Evolutionary conservation across 257 asterid species (phyloP), one percentile per base, ranked within the genome.

Genomic region (Pogostemon cablin): DNA sequence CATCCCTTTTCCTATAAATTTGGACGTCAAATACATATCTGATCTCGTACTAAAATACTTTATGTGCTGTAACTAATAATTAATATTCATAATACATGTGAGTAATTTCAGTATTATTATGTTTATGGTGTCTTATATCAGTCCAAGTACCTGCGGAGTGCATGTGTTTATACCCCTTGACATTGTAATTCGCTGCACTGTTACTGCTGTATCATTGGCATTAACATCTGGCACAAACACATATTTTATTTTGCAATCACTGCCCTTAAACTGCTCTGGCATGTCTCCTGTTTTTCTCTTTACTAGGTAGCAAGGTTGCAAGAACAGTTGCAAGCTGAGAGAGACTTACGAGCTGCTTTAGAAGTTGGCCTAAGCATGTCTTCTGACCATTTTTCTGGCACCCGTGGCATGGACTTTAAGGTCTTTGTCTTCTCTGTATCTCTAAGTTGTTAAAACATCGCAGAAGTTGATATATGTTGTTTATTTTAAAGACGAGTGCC

Each of bases 301-400:
- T 72, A 42, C 62, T 49, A 93, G 98, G 97, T 90, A 43, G 85
- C 95, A 57, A 90, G 96, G 82, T 82, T 93, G 81, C 97, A 90
- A 86, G 98, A 93, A 78, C 98, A 93, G 85, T 83, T 93, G 78
- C 98, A 90, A 85, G 97, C 96, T 38, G 98, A 93, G 82, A 90
- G 96, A 82, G 98, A 93, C 75, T 77, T 93, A 69, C 85, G 96
- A 77, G 96, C 97, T 77, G 98, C 97, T 57, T 74, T 90, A 62
- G 98, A 93, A 84, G 96, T 87, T 72, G 98, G 96, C 32, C 74
- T 93, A 86, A 93, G 98, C 87, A 88, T 93, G 96, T 87, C 98
- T 39, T 82, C 98, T 66, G 96, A 91, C 40, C 95, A 88, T 77
- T 73, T 87, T 67, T 80, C 92, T 55, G 88, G 90, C 81, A 81